Evolutionary conservation across 2,329 filamentous ascomycete genomes (phyloP).

Genomic region (Stagonosporopsis tanaceti): DNA sequence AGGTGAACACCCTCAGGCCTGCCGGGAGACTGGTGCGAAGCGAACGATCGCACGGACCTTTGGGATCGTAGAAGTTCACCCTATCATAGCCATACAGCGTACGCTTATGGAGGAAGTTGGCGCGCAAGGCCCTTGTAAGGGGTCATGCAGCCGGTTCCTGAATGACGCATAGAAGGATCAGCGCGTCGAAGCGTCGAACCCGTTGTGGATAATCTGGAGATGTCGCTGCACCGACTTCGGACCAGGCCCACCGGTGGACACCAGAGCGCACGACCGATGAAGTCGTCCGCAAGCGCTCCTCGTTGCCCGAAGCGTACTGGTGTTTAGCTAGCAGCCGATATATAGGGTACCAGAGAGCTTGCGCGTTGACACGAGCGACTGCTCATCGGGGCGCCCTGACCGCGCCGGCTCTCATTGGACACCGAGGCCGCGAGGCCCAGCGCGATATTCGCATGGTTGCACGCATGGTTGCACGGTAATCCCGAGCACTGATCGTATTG

Average conservation of each 20-base stretch:
- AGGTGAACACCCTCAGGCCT: conserved; percentile 8
- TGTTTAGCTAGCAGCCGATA: neutral
- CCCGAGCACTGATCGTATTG: conserved; percentile 13
- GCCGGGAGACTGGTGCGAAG: conserved; percentile 22
- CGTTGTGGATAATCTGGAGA: conserved; percentile 13
- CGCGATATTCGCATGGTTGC: conserved; percentile 18
- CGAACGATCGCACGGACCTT: conserved; percentile 27
- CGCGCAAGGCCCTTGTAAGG: conserved; percentile 41
- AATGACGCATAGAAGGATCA: conserved; percentile 39
- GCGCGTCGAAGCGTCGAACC: conserved; percentile 12
- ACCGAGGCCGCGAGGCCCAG: conserved; percentile 10
- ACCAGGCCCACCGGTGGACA: conserved; percentile 4
- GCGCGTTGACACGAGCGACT: conserved; percentile 7
- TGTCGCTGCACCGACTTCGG: conserved; percentile 21
- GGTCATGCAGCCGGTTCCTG: conserved; percentile 43
- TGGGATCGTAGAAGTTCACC: conserved; percentile 21
- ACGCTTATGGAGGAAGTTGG: conserved; percentile 24
- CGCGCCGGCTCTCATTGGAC: conserved; percentile 1
- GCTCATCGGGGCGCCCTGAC: conserved; percentile 8
- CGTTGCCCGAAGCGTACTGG: neutral
- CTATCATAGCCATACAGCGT: conserved; percentile 33
- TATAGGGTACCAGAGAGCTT: conserved; percentile 3
- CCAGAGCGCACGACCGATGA: neutral
- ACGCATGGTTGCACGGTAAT: conserved; percentile 14
- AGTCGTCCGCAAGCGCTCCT: conserved; percentile 6